Evolutionary conservation across 352 stramenopile species (phyloP).

Genomic region (Halophytophthora batemanensis): DNA sequence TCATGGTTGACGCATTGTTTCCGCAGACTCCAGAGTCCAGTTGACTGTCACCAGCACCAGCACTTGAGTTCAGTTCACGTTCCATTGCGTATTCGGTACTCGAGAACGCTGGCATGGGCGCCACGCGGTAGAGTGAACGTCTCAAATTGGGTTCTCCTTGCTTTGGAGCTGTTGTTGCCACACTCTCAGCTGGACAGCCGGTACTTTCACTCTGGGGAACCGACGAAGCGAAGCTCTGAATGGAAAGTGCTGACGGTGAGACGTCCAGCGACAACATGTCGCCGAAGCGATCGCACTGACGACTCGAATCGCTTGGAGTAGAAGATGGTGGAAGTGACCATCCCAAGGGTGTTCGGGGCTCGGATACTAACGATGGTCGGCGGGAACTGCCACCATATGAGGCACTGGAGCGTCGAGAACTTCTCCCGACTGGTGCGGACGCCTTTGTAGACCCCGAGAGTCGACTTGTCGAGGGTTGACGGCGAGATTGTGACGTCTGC

Average conservation of each 20-base stretch:
- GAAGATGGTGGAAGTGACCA: background rate
- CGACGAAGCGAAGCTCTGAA: conserved; percentile 1
- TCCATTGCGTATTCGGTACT: no score
- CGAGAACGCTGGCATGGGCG: no score
- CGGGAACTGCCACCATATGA: background rate
- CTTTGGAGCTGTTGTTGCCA: no score
- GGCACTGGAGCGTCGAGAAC: background rate
- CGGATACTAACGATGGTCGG: conserved; percentile 8
- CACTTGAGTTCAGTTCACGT: no score
- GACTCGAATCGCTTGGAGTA: background rate
- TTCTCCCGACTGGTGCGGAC: background rate
- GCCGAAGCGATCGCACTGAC: conserved; percentile 36
- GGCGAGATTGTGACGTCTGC: background rate
- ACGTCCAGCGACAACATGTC: conserved; percentile 36
- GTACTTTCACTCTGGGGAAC: conserved; percentile 8
- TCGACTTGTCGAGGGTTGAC: background rate
- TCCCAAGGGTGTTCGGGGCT: background rate
- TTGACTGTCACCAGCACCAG: no score
- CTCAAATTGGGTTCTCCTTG: no score
- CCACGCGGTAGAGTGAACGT: no score
- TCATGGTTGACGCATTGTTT: background rate
- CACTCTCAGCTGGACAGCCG: background rate
- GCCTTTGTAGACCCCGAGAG: background rate
- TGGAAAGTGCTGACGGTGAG: background rate
- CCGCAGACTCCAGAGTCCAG: background rate